Percentiles rank a stretch among this genome's conserved stretches.
phyloP scores from a whole-genome alignment of 1,284 basidiomycete species.

The Ustilago nuda region DNA sequence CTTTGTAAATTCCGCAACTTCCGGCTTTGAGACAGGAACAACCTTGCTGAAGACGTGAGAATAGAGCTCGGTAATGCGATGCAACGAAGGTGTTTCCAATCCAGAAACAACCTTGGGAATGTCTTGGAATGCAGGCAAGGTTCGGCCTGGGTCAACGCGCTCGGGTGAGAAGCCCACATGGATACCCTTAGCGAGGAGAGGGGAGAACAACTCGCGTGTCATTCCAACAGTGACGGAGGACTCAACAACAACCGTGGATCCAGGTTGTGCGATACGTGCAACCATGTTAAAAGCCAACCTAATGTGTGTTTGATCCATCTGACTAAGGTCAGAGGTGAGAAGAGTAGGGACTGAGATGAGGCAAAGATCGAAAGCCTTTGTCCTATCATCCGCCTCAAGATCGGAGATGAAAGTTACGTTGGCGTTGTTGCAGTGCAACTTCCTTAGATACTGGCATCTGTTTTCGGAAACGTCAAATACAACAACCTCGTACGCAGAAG shows the following conservation, averaged over 20 bases:
- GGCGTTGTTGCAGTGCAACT: slow-evolving; percentile 25
- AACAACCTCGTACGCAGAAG: slow-evolving; percentile 34
- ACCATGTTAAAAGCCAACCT: slow-evolving; percentile 33
- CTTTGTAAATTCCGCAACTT: slow-evolving; percentile 43
- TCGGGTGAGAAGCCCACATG: slow-evolving; percentile 40
- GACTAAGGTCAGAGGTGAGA: slow-evolving; percentile 24
- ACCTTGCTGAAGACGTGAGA: slow-evolving; percentile 33
- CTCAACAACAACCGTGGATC: slow-evolving; percentile 42
- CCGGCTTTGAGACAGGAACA: slow-evolving; percentile 30
- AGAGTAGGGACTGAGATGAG: slow-evolving; percentile 42
- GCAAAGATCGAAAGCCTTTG: slow-evolving; percentile 34
- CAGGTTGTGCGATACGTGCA: slow-evolving; percentile 20
- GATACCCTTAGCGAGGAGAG: slow-evolving; percentile 24
- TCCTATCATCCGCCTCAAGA: slow-evolving; percentile 21
- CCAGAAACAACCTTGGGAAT: slow-evolving; percentile 47
- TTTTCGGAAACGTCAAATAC: slow-evolving; percentile 38
- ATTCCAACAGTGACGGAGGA: slow-evolving; percentile 40
- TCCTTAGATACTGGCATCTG: slow-evolving; percentile 30
- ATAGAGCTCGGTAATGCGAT: slow-evolving; percentile 33
- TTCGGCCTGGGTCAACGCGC: slow-evolving; percentile 39
- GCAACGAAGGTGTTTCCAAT: slow-evolving; percentile 23
- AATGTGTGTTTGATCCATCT: slow-evolving; percentile 34
- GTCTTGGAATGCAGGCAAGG: slow-evolving; percentile 33
- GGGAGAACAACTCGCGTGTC: slow-evolving; percentile 37
- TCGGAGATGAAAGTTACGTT: slow-evolving; percentile 44